A percentile compares a stretch with the other conserved stretches of the same genome.
These are phyloP conservation scores for Neofusicoccum kwambonambiense DNA, from an alignment of 2,329 filamentous ascomycete species.

Conservation along the genomic window DNA sequence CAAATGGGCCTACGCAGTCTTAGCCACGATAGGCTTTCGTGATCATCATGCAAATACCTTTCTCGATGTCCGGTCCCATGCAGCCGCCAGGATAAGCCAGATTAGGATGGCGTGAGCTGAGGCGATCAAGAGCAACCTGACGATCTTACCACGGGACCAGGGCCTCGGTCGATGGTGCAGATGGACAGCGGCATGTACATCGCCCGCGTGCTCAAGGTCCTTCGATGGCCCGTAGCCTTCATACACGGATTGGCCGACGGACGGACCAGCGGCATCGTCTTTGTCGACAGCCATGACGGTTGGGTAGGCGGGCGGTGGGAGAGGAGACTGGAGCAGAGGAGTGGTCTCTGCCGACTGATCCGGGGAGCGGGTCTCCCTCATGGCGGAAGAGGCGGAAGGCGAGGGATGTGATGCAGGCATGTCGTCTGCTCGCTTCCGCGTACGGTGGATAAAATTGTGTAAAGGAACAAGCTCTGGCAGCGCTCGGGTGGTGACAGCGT, in stretches of 20 bases:
- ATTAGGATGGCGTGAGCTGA: neutral
- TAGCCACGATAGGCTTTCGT: neutral
- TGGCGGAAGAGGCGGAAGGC: neutral
- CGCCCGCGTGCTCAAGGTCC: neutral
- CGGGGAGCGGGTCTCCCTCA: neutral
- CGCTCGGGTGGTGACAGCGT: neutral
- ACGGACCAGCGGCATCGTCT: neutral
- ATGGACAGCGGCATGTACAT: neutral
- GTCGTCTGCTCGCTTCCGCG: neutral
- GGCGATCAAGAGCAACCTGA: neutral
- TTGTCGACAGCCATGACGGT: neutral
- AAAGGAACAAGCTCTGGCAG: neutral
- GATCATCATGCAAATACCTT: neutral
- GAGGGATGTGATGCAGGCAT: neutral
- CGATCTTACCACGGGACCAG: neutral
- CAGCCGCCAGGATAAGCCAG: neutral
- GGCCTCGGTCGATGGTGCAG: neutral
- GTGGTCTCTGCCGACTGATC: constrained; percentile 1
- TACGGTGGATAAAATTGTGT: neutral
- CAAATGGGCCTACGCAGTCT: neutral
- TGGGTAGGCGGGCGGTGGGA: constrained; percentile 4
- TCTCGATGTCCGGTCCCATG: neutral
- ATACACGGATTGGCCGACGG: neutral
- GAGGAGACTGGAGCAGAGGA: neutral
- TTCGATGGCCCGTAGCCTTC: neutral